These are phyloP conservation scores for Incumbomyces delicatus DNA, from an alignment of 2,329 filamentous ascomycete genomes.

Conservation along the genomic window DNA sequence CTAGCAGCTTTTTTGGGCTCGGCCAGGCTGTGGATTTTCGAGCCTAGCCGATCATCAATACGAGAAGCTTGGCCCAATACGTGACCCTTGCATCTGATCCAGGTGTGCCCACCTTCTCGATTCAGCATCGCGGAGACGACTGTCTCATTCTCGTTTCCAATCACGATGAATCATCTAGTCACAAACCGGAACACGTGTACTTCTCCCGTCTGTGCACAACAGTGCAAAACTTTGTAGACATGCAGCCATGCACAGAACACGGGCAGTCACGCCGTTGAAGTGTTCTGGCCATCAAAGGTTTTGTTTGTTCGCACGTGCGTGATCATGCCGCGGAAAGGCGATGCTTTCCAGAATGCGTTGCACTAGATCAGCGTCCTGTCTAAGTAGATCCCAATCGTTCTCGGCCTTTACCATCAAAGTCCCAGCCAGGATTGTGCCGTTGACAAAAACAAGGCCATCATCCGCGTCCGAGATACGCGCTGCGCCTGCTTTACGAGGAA, in stretches of 20 bases:
- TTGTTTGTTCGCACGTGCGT: too few species aligned
- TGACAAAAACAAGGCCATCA: conserved; percentile 40
- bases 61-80: not conserved
- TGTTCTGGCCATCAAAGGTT: not conserved
- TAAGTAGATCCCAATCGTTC: conserved; percentile 43
- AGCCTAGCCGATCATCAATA: conserved; percentile 1
- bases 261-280: too few species aligned
- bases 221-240: too few species aligned
- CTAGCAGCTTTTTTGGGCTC: not conserved
- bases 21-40: not conserved
- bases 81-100: not conserved
- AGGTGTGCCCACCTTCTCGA: not conserved
- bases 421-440: conserved; percentile 48
- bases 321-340: conserved; percentile 26
- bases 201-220: too few species aligned
- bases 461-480: conserved; percentile 28
- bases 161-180: too few species aligned
- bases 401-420: conserved; percentile 51
- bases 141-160: too few species aligned
- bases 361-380: conserved; percentile 31
- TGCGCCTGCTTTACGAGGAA: conserved; percentile 40
- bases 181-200: too few species aligned
- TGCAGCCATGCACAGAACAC: too few species aligned
- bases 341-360: conserved; percentile 34
- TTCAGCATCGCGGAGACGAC: not conserved